Evolutionary conservation across 2,329 filamentous ascomycete genomes (phyloP).

Genomic region (Leptosphaerulina australis): DNA sequence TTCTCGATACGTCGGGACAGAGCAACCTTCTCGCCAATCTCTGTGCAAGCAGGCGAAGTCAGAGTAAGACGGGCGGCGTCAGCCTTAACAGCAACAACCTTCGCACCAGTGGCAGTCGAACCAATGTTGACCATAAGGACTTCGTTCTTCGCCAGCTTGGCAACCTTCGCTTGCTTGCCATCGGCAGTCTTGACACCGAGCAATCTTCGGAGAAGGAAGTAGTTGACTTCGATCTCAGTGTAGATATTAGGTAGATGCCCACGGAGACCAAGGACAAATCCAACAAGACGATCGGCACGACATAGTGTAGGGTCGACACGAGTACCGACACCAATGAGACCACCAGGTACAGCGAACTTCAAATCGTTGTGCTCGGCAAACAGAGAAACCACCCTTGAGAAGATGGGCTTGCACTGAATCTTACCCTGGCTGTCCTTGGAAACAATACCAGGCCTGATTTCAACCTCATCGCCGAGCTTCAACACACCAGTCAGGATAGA

Average conservation of each 20-base stretch:
- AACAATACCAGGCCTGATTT: slow-evolving; percentile 98
- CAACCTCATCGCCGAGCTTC: slow-evolving; percentile 96
- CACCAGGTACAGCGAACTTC: slow-evolving; percentile 97
- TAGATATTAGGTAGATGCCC: slow-evolving; percentile 95
- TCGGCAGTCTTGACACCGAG: slow-evolving; percentile 97
- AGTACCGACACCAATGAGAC: slow-evolving; percentile 95
- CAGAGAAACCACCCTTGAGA: slow-evolving; percentile 90
- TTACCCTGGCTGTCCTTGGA: slow-evolving; percentile 91
- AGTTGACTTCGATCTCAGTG: slow-evolving; percentile 96
- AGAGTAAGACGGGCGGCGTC: slow-evolving; percentile 95
- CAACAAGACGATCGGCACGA: slow-evolving; percentile 97
- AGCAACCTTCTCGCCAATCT: slow-evolving; percentile 97
- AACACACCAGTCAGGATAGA: slow-evolving; percentile 95
- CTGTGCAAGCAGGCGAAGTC: slow-evolving; percentile 93
- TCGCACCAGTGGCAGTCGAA: slow-evolving; percentile 94
- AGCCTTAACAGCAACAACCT: slow-evolving; percentile 95
- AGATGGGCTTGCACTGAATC: slow-evolving; percentile 96
- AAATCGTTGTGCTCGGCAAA: slow-evolving; percentile 98
- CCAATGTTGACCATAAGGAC: slow-evolving; percentile 99
- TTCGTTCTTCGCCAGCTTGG: slow-evolving; percentile 97
- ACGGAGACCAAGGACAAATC: slow-evolving; percentile 94
- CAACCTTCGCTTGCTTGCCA: slow-evolving; percentile 99
- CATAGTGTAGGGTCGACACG: slow-evolving; percentile 97
- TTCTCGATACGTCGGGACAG: slow-evolving; percentile 97
- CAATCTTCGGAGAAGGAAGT: slow-evolving; percentile 92